Evolutionary conservation across 2,329 filamentous ascomycete genomes (phyloP), one percentile per base, ranked within the genome.

Genomic region (Botryotinia calthae): DNA sequence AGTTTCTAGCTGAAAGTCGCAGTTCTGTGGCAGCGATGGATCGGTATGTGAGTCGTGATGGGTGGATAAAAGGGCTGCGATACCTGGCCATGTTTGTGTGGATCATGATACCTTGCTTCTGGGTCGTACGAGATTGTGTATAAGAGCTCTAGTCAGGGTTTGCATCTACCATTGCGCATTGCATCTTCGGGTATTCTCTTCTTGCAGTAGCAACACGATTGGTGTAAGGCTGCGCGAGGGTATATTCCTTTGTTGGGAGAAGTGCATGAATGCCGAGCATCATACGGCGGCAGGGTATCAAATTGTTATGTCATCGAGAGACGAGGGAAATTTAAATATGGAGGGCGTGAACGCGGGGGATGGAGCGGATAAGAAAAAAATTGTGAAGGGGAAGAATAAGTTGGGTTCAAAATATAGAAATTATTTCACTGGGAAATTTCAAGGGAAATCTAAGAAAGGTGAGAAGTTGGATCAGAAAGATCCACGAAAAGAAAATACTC

Each of bases 101-200:
- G 25, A 54, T 40, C 46, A 40, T 31, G 31, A 66, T 54, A 54
- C 46, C 22, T 54, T 66, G 64, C 51, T 54, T 40, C 14, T 28
- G 25, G 16, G 4, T 28, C 46, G 34, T 40, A 20, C 64, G 37
- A 1, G 7, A 20, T n/a, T 37, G 18, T 9, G 25, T 66, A 66
- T 64, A 46, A 42, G 40, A 31, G 18, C n/a, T 63, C 61, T 20
- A 44, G n/a, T 44, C 40, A 25, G 61, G 58, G 37, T 28, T 22
- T 66, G 31, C 46, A 40, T 22, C 64, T 12, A n/a, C 31, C 46
- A 51, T 51, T 37, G 51, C 63, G 31, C 46, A 31, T 37, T 51
- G 63, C 63, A 66, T 51, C 22, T 48, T 56, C n/a, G 51, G 51
- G 51, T n/a, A 56, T 56, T 56, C n/a, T 56, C 18, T 66, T 37